These are phyloP conservation scores for Linum lewisii DNA, from an alignment of 345 rosid genomes.

Conservation along the genomic window DNA sequence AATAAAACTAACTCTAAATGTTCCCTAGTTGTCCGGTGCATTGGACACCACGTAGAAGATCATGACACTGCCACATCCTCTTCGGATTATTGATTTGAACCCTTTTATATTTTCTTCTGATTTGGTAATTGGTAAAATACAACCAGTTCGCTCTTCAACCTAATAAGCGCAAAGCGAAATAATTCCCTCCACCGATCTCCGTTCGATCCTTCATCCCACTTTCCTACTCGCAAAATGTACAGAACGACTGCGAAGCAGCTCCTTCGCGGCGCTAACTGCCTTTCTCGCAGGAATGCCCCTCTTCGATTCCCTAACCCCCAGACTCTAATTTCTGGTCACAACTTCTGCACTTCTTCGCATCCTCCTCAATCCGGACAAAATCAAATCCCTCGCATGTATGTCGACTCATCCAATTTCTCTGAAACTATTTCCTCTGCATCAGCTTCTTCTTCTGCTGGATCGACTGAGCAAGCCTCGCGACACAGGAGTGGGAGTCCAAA, in stretches of 20 bases:
- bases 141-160: not conserved
- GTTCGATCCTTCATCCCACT: not conserved
- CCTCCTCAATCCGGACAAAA: conserved; percentile 20
- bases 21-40: no score
- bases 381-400: conserved; percentile 9
- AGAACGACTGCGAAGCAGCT: conserved; percentile 52
- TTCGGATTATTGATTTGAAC: not conserved
- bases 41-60: no score
- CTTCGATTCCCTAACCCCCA: conserved; percentile 16
- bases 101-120: no score
- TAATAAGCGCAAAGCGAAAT: not conserved
- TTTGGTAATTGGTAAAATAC: not conserved
- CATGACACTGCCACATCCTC: not conserved
- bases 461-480: conserved; percentile 28
- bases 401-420: conserved; percentile 20
- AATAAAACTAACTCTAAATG: no score
- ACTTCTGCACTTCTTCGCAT: conserved; percentile 30
- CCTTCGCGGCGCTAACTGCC: conserved; percentile 21
- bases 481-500: conserved; percentile 35
- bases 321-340: conserved; percentile 14
- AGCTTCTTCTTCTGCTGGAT: conserved; percentile 16
- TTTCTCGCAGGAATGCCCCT: conserved; percentile 5
- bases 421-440: conserved; percentile 27
- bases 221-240: conserved; percentile 26
- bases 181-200: not conserved